phyloP scores from a whole-genome alignment of 2,329 filamentous ascomycete genomes.

The Hyphodiscus sp. region DNA sequence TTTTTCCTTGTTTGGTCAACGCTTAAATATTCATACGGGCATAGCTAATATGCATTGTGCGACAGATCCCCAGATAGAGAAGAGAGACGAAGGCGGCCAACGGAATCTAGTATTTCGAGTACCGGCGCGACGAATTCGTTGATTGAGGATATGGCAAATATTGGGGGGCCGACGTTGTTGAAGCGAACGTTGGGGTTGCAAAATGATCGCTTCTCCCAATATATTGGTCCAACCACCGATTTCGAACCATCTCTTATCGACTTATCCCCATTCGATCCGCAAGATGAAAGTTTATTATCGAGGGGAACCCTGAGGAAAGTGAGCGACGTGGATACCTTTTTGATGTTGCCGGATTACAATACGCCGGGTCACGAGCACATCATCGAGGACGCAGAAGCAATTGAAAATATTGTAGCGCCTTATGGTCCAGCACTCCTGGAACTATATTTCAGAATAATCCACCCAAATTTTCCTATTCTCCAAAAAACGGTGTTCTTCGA shows the following conservation, averaged over 20 bases:
- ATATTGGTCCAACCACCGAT: slow-evolving; percentile 76
- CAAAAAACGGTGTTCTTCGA: slow-evolving; percentile 76
- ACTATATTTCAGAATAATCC: slow-evolving; percentile 74
- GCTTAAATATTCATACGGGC: neutral
- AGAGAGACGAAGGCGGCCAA: slow-evolving; percentile 46
- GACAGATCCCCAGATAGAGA: slow-evolving; percentile 52
- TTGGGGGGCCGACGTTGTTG: slow-evolving; percentile 58
- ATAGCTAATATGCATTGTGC: slow-evolving; percentile 7
- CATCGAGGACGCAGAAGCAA: slow-evolving; percentile 59
- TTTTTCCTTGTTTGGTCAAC: slow-evolving; percentile 18
- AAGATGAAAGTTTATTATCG: slow-evolving; percentile 71
- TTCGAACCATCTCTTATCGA: slow-evolving; percentile 81
- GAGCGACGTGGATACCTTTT: slow-evolving; percentile 70
- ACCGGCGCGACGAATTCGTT: slow-evolving; percentile 56
- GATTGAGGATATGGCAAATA: slow-evolving; percentile 65
- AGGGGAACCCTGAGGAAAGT: slow-evolving; percentile 67
- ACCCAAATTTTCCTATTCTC: slow-evolving; percentile 75
- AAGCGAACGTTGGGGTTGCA: slow-evolving; percentile 71
- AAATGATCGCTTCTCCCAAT: slow-evolving; percentile 71
- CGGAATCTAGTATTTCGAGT: slow-evolving; percentile 54
- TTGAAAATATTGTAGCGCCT: slow-evolving; percentile 70
- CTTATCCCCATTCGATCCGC: slow-evolving; percentile 71
- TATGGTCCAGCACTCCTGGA: slow-evolving; percentile 73
- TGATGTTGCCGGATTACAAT: slow-evolving; percentile 68
- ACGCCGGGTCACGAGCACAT: slow-evolving; percentile 68